Conservation (phyloP, 2,329 filamentous ascomycete species). For the Fusarium keratoplasticum region DNA sequence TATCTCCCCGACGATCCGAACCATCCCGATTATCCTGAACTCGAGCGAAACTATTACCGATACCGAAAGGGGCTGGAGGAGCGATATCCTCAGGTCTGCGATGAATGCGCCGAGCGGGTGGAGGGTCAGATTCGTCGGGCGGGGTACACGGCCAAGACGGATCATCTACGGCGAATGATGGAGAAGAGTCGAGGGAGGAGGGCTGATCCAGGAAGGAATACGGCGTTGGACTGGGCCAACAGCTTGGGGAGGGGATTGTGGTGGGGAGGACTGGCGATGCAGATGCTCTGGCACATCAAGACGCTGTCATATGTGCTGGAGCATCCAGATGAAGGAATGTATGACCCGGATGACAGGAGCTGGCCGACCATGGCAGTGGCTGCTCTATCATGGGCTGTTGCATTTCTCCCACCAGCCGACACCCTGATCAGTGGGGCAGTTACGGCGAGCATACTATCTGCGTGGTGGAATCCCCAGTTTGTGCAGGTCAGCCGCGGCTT, state of each 20-base stretch:
- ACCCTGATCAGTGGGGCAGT: slow-evolving; percentile 61
- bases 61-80: slow-evolving; percentile 81
- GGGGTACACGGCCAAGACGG: slow-evolving; percentile 86
- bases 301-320: slow-evolving; percentile 43
- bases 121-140: slow-evolving; percentile 75
- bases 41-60: slow-evolving; percentile 75
- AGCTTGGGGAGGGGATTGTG: slow-evolving; percentile 59
- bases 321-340: slow-evolving; percentile 45
- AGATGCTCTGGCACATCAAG: slow-evolving; percentile 64
- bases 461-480: slow-evolving; percentile 78
- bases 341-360: slow-evolving; percentile 49
- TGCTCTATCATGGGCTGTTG: slow-evolving; percentile 28
- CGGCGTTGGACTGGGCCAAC: slow-evolving; percentile 58
- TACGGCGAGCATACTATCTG: slow-evolving; percentile 60
- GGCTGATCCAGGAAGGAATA: slow-evolving; percentile 42
- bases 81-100: slow-evolving; percentile 90
- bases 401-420: slow-evolving; percentile 55
- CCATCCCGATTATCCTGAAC: slow-evolving; percentile 76
- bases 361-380: slow-evolving; percentile 19
- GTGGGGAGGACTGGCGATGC: slow-evolving; percentile 59
- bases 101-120: slow-evolving; percentile 80
- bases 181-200: slow-evolving; percentile 66
- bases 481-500: slow-evolving; percentile 70
- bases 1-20: slow-evolving; percentile 76
- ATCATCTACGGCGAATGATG: slow-evolving; percentile 80